Evolutionary conservation across 2,329 filamentous ascomycete species (phyloP), one percentile per base, ranked within the genome.

Genomic region (Fusarium virguliforme): DNA sequence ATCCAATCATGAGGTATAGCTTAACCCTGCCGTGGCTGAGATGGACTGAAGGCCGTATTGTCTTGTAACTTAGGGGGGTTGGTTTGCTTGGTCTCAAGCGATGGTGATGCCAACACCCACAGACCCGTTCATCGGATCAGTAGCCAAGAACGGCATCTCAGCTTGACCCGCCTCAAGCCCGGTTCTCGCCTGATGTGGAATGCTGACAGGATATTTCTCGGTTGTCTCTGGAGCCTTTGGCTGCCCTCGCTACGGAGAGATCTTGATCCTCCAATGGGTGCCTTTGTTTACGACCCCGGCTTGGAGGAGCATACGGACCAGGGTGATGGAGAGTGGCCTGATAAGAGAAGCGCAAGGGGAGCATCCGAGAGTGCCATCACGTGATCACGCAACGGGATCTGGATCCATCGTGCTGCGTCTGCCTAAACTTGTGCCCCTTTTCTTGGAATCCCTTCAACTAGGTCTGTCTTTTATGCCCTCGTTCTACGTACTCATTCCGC

Each of bases 141-240:
- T 9, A 8, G 10, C 43, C 26, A 48, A 30, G 43, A 28, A 30
- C 43, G 26, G 43, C 26, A 10, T 26, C 6, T 48, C 43, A 30
- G 26, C 43, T 46, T 46, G 41, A 15, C 41, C 26, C 41, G 22
- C 22, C 22, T 48, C 43, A 48, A 48, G 43, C 26, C 43, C n/a
- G 24, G 24, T 24, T 48, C 43, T 48, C 24, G 43, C 43, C 43
- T 48, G 13, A 48, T 30, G 26, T 48, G 43, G 43, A 48, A 48
- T 48, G 43, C 43, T 48, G 43, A 48, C 43, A n/a, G 43, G 15
- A 48, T 48, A 30, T 48, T 30, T 13, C 13, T 48, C 8, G 43
- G 15, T 3, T 48, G 26, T 48, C 26, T 48, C 24, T 9, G 26
- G 26, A 30, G 4, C 18, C 3, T 22, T 48, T 24, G 43, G 18